Evolutionary conservation across 495 filamentous ascomycete genomes (phyloP), one percentile per base, ranked within the genome.

Genomic region (Echria macrotheca): DNA sequence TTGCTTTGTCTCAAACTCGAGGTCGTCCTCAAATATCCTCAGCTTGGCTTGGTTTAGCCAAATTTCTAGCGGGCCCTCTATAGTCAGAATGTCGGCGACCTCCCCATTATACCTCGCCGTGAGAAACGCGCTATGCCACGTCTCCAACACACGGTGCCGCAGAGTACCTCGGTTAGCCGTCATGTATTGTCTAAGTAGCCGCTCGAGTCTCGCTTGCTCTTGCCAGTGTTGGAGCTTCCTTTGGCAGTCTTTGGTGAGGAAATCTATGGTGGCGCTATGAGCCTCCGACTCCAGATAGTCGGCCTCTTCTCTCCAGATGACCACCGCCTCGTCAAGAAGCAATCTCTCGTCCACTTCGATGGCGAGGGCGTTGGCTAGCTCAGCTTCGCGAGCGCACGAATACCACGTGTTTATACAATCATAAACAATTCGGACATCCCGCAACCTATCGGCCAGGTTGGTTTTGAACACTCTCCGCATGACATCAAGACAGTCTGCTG

Each of bases 301-400:
- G 8, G 53, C 33, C 49, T 64, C 63, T 38, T 66, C 63, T 8
- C 41, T 54, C 63, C 63, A 66, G 44, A 60, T 64, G 18, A 46
- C 49, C 40, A 61, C 26, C 26, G 41, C 56, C 45, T 62, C 61
- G 38, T 62, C 52, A 31, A 62, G 56, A 21, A 64, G 21, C n/a
- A 64, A 50, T 18, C 61, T 45, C 29, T 64, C 56, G 35, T 66
- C 61, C 26, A 59, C 6, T 9, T 49, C 53, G 3, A 44, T 45
- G 1, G 61, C 61, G 8, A 60, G 39, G 19, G 54, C 54, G 9
- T 56, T 18, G 31, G 56, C 52, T 4, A 56, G 50, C 37, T 0
- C 32, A 17, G 5, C 58, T 51, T 14, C 50, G 40, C 1, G 54
- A 49, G 43, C 43, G 54, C 17, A 38, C 25, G 7, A n/a, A n/a